Evolutionary conservation across 2,329 filamentous ascomycete genomes (phyloP).

Genomic region (Paecilomyces variotii): DNA sequence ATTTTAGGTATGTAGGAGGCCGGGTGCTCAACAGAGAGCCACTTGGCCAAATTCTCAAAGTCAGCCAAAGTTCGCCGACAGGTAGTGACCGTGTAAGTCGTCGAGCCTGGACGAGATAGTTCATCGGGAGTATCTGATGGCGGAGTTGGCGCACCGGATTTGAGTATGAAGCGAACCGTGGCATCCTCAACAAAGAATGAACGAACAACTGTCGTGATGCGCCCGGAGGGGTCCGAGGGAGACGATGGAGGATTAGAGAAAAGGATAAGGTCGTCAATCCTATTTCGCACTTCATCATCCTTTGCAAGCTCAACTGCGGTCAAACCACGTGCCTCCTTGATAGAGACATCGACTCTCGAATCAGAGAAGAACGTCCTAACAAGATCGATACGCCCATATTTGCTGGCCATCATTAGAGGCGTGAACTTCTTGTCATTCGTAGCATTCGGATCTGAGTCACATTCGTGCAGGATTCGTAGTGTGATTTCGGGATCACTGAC

Average conservation of each 20-base stretch:
- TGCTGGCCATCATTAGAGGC: constrained; percentile 94
- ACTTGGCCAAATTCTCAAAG: constrained; percentile 81
- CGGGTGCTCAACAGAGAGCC: constrained; percentile 81
- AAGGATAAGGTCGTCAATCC: constrained; percentile 86
- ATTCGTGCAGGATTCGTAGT: constrained; percentile 65
- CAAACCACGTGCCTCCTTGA: constrained; percentile 77
- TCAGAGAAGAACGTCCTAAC: constrained; percentile 83
- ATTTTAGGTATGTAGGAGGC: constrained; percentile 88
- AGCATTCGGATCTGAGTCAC: constrained; percentile 93
- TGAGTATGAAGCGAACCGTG: constrained; percentile 83
- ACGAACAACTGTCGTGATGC: constrained; percentile 85
- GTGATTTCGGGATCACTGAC: constrained; percentile 78
- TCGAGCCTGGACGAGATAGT: constrained; percentile 46
- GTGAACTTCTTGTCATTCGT: constrained; percentile 94
- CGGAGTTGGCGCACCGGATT: constrained; percentile 71
- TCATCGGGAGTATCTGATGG: constrained; percentile 37
- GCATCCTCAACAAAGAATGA: constrained; percentile 97
- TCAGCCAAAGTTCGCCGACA: constrained; percentile 80
- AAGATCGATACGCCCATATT: constrained; percentile 91
- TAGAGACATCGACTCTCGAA: constrained; percentile 72
- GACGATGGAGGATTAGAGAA: constrained; percentile 55
- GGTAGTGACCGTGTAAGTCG: constrained; percentile 82
- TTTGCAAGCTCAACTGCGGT: constrained; percentile 96
- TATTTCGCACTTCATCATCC: constrained; percentile 93
- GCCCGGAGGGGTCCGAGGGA: constrained; percentile 59